Percentiles rank a stretch among this genome's conserved stretches.
Conservation (phyloP, 805 yeast genomes). For the Ogataea trehalophila region DNA sequence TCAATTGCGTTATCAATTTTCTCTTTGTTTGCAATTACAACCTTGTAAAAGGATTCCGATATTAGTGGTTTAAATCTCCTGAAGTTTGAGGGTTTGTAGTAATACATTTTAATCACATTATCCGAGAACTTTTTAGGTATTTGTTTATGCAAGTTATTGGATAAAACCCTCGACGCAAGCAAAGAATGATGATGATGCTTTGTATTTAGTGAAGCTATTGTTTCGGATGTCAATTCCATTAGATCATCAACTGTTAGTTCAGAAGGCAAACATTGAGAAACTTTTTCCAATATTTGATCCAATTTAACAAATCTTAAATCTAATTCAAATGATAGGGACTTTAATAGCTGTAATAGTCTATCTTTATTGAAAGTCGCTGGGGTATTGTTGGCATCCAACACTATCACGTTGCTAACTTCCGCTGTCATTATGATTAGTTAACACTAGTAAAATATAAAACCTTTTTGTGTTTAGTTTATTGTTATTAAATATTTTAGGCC, state of each 20-base stretch:
- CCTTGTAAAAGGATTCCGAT: slow-evolving; percentile 51
- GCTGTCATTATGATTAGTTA: slow-evolving; percentile 8
- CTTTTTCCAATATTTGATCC: slow-evolving; percentile 42
- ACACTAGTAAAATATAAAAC: too few species aligned
- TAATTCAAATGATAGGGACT: slow-evolving; percentile 28
- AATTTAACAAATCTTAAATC: slow-evolving; percentile 40
- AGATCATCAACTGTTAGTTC: slow-evolving; percentile 41
- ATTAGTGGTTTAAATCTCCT: slow-evolving; percentile 59
- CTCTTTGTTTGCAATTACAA: slow-evolving; percentile 54
- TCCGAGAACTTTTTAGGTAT: slow-evolving; percentile 74
- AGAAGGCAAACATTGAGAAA: slow-evolving; percentile 45
- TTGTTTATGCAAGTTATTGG: slow-evolving; percentile 77
- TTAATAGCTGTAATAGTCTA: slow-evolving; percentile 7
- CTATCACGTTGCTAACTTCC: not conserved
- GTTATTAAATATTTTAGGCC: too few species aligned
- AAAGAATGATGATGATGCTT: slow-evolving; percentile 90
- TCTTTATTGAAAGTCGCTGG: slow-evolving; percentile 7
- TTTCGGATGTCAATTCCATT: slow-evolving; percentile 67
- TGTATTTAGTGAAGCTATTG: slow-evolving; percentile 92
- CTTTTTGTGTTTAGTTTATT: too few species aligned
- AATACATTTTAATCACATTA: slow-evolving; percentile 59
- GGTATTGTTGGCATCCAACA: too few species aligned
- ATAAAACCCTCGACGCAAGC: slow-evolving; percentile 87
- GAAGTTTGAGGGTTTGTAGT: slow-evolving; percentile 68
- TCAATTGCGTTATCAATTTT: slow-evolving; percentile 65